Conservation (phyloP, 2,329 filamentous ascomycete species). For the Claviceps lovelessii region DNA sequence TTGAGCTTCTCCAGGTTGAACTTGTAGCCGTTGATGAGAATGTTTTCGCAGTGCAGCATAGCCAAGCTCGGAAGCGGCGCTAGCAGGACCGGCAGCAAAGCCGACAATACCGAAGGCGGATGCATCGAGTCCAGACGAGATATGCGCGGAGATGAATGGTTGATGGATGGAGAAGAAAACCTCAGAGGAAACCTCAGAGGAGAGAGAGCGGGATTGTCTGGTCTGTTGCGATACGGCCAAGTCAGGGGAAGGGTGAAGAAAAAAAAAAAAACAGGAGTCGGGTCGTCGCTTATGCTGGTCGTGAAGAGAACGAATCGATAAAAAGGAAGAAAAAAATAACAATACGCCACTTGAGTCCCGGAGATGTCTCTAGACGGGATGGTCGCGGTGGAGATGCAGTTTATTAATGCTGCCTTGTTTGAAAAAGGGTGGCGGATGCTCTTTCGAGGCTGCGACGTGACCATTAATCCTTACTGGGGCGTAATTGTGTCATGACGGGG, state of each 20-base stretch:
- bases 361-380: conserved; percentile 10
- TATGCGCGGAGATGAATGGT: background rate
- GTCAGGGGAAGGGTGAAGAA: background rate
- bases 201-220: background rate
- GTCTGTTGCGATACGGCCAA: too few relatives aligned
- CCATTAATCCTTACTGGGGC: conserved; percentile 4
- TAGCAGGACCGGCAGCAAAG: conserved; percentile 24
- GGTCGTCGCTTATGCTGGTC: background rate
- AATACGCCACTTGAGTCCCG: background rate
- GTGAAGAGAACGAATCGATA: too few relatives aligned
- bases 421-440: conserved; percentile 9
- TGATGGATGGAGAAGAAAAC: background rate
- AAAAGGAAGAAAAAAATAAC: background rate
- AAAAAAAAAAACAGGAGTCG: background rate
- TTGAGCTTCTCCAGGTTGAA: conserved; percentile 51
- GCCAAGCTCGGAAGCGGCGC: conserved; percentile 26
- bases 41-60: conserved; percentile 47
- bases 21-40: conserved; percentile 41
- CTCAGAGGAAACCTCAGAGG: background rate
- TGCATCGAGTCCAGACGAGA: conserved; percentile 21
- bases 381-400: conserved; percentile 16
- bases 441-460: conserved; percentile 10
- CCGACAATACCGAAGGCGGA: conserved; percentile 22
- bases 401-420: background rate
- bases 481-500: conserved; percentile 14